Base-by-base conservation (phyloP, 257 asterid genomes). In the Gentiana straminea region DNA sequence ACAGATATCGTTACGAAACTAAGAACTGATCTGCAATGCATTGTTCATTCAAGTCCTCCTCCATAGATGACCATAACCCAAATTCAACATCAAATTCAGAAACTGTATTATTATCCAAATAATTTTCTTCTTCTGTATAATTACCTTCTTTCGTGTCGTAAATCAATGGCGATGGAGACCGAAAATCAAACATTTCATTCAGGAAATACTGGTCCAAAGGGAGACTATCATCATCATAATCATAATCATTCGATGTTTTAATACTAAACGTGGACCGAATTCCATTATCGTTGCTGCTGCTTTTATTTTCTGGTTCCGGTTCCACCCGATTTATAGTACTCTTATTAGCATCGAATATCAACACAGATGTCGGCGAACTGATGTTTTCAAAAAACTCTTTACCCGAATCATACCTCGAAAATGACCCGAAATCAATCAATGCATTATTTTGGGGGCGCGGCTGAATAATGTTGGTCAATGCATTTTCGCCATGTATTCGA, bases 311-410 rank as follows among this genome's bases (percentile, higher is more conserved):
- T 8, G 35, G 11, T 1, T 15, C 32, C 11, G 15, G 44, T 5
- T 4, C 8, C 46, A 4, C 13, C 35, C 9, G 7, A 10, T 5
- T 13, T 1, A 15, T 43, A 3, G 10, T 49, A 34, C 4, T 3
- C n/a, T 5, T 48, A 1, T 7, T 45, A 8, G 39, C 35, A 13
- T 55, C 39, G 13, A 44, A 67, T 59, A 63, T 67, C 65, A 82
- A 52, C 24, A 88, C 95, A 1, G 91, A 84, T 36, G 79, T 72
- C 0, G 95, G 91, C 7, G 96, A 88, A 37, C 48, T 50, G 5
- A 55, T 57, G 33, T 35, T 61, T 50, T 62, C 71, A 5, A 68
- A 64, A 5, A 68, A 64, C 34, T 68, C 82, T 49, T 70, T 63
- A 2, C 70, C 64, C 8, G 79, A 74, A 49, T 72, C 84, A 11